Evolutionary conservation across 352 stramenopile species (phyloP).

Genomic region (Plasmopara muralis): DNA sequence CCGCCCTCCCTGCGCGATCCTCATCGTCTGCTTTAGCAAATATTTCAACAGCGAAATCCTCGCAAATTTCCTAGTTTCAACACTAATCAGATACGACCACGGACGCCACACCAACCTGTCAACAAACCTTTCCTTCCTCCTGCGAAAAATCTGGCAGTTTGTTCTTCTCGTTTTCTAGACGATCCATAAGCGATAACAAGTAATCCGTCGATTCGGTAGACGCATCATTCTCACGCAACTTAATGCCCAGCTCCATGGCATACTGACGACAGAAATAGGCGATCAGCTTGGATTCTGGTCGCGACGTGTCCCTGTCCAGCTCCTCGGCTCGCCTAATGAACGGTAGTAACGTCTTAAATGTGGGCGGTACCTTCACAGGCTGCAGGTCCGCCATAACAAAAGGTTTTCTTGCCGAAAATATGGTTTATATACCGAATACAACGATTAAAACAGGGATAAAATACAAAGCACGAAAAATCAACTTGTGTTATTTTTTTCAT

Average conservation of each 20-base stretch:
- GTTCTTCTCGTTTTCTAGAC: conserved; percentile 89
- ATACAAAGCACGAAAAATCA: too few relatives aligned
- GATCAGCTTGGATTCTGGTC: conserved; percentile 91
- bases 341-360: conserved; percentile 91
- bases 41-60: conserved; percentile 88
- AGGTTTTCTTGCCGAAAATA: too few relatives aligned
- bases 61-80: conserved; percentile 58
- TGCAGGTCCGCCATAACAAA: conserved; percentile 36
- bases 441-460: too few relatives aligned
- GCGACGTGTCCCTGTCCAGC: conserved; percentile 87
- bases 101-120: neutral
- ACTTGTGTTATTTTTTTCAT: too few relatives aligned
- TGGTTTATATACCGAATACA: too few relatives aligned
- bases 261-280: conserved; percentile 92
- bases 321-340: conserved; percentile 94
- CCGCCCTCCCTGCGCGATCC: conserved; percentile 83
- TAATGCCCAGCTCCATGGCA: conserved; percentile 85
- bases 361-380: conserved; percentile 80
- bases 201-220: conserved; percentile 84
- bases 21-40: conserved; percentile 93
- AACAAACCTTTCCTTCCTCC: conserved; percentile 84
- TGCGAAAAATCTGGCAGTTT: conserved; percentile 87
- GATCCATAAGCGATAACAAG: conserved; percentile 85
- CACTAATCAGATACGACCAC: neutral
- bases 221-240: conserved; percentile 69